These are phyloP conservation scores for Oryza brachyantha DNA, from an alignment of 176 grass and related monocot genomes.

Conservation along the genomic window DNA sequence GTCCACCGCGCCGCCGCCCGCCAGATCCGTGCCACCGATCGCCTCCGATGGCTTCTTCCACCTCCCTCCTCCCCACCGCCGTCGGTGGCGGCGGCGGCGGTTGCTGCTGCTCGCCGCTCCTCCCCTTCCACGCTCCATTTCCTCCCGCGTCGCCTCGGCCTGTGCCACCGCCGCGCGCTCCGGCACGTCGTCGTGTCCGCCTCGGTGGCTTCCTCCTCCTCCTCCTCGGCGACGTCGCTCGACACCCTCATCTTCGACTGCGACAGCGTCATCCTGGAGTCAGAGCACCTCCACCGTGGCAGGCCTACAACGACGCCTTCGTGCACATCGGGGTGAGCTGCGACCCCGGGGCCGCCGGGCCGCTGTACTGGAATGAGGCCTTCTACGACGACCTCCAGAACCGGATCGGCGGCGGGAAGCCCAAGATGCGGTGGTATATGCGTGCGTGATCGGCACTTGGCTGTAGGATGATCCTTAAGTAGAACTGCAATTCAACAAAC, in stretches of 20 bases:
- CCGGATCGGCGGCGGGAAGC: constrained; percentile 84
- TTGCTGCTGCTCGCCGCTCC: constrained; percentile 10
- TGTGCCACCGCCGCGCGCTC: constrained; percentile 8
- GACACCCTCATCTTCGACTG: constrained; percentile 93
- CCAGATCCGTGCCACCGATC: no score
- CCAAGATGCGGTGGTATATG: constrained; percentile 93
- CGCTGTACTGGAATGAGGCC: constrained; percentile 62
- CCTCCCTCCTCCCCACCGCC: constrained; percentile 34
- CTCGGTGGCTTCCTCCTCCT: constrained; percentile 28
- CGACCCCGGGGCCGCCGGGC: constrained; percentile 32
- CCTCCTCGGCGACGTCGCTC: constrained; percentile 34
- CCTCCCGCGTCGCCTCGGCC: constrained; percentile 15
- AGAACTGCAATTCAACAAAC: background rate
- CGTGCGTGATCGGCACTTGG: background rate
- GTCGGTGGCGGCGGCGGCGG: background rate
- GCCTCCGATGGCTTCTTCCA: constrained; percentile 46
- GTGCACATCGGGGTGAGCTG: constrained; percentile 68
- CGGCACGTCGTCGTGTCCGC: constrained; percentile 32
- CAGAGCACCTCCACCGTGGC: constrained; percentile 95
- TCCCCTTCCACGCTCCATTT: background rate
- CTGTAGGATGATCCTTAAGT: background rate
- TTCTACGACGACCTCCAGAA: constrained; percentile 95
- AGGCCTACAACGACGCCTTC: constrained; percentile 96
- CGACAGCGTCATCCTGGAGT: constrained; percentile 92
- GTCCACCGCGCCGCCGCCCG: no score